A percentile compares a stretch with the other conserved stretches of the same genome.
Conservation (phyloP, 768 basidiomycete genomes). For the Tephrocybe rancida region DNA sequence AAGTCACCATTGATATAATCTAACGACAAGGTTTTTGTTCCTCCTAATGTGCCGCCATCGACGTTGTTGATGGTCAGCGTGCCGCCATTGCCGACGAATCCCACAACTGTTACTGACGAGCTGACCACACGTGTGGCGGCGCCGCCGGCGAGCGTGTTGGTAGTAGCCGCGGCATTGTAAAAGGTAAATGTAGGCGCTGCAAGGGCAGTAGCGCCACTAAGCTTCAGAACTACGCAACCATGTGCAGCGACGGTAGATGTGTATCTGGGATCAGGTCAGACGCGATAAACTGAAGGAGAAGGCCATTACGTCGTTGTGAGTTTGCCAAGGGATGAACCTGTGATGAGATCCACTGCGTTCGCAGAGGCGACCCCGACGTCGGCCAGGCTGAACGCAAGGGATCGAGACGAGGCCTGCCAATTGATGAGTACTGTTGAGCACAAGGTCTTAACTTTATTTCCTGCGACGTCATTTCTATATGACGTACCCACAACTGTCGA, state of each 20-base stretch:
- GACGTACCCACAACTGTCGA: slow-evolving; percentile 45
- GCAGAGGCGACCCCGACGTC: slow-evolving; percentile 46
- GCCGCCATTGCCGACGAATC: slow-evolving; percentile 44
- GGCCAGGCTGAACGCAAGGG: slow-evolving; percentile 42
- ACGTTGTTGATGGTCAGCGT: slow-evolving; percentile 43
- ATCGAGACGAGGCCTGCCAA: slow-evolving; percentile 39
- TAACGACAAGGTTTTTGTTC: slow-evolving; percentile 43
- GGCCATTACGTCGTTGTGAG: slow-evolving; percentile 35
- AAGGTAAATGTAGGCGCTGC: slow-evolving; percentile 32
- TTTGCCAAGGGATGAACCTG: slow-evolving; percentile 37
- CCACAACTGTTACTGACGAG: slow-evolving; percentile 38
- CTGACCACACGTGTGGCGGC: slow-evolving; percentile 38
- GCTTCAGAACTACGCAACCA: slow-evolving; percentile 38
- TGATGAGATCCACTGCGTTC: slow-evolving; percentile 40
- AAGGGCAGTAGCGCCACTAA: slow-evolving; percentile 27
- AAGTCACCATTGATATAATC: slow-evolving; percentile 53
- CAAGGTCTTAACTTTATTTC: neutral
- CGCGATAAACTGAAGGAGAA: neutral
- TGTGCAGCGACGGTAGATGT: slow-evolving; percentile 37
- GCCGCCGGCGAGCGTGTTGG: slow-evolving; percentile 37
- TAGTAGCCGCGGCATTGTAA: slow-evolving; percentile 35
- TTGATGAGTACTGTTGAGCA: slow-evolving; percentile 43
- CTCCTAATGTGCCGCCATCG: slow-evolving; percentile 42
- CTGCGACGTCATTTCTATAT: neutral
- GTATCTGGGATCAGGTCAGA: slow-evolving; percentile 26